These are phyloP conservation scores for Xylariaceae sp. DNA, from an alignment of 2,329 filamentous ascomycete genomes.

Conservation along the genomic window DNA sequence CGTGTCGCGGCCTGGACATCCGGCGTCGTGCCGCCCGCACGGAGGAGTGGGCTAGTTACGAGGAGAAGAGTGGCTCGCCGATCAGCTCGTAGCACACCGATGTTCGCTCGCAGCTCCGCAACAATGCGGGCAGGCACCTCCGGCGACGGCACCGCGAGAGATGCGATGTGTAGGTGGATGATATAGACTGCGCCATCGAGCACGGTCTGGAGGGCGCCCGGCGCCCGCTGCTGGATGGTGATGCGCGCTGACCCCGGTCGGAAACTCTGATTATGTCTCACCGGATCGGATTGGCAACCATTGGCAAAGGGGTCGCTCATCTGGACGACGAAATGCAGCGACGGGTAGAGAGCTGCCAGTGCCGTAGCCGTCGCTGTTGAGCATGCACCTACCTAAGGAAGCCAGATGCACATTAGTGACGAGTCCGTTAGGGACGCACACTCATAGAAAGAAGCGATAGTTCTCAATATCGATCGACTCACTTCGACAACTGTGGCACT, in stretches of 20 bases:
- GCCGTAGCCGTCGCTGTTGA: slow-evolving; percentile 17
- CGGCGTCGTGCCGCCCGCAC: slow-evolving; percentile 15
- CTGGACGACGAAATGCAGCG: slow-evolving; percentile 39
- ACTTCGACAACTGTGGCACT: slow-evolving; percentile 1
- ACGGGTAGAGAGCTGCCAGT: slow-evolving; percentile 26
- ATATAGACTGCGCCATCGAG: slow-evolving; percentile 45
- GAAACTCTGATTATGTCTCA: not conserved
- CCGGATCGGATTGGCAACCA: not conserved
- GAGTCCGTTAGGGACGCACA: too few relatives aligned
- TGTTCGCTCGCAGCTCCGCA: slow-evolving; percentile 41
- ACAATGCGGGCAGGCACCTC: slow-evolving; percentile 26
- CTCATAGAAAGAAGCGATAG: too few relatives aligned
- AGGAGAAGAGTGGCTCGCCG: slow-evolving; percentile 38
- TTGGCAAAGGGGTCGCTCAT: slow-evolving; percentile 14
- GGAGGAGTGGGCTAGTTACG: slow-evolving; percentile 8
- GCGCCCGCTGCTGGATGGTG: slow-evolving; percentile 29
- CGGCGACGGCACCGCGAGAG: slow-evolving; percentile 10
- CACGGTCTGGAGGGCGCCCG: slow-evolving; percentile 36
- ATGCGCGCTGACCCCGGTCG: not conserved
- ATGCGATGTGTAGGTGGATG: slow-evolving; percentile 34
- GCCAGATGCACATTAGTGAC: not conserved
- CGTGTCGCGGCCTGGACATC: slow-evolving; percentile 35
- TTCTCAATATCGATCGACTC: not conserved
- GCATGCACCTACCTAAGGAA: not conserved
- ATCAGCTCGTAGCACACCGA: slow-evolving; percentile 40